These are phyloP conservation scores for Chalciporus pseudorubinellus DNA, from an alignment of 768 basidiomycete species.

Conservation along the genomic window DNA sequence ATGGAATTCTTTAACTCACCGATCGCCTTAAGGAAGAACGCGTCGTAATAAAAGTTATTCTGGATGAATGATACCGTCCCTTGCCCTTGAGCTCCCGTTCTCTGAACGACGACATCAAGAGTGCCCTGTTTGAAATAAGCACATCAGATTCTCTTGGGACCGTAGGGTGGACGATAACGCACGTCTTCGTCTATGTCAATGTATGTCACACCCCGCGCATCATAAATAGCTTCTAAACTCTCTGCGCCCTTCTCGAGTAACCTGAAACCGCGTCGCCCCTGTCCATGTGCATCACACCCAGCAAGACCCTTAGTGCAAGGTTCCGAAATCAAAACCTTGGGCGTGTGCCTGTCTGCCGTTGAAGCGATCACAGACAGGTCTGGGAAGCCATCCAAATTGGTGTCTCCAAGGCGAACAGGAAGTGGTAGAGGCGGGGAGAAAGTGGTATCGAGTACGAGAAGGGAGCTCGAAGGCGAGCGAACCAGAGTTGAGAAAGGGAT, in stretches of 20 bases:
- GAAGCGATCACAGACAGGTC: constrained; percentile 68
- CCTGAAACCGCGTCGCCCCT: constrained; percentile 63
- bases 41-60: constrained; percentile 98
- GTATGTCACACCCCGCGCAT: constrained; percentile 77
- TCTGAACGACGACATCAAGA: constrained; percentile 88
- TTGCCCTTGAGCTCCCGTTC: constrained; percentile 63
- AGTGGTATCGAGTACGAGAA: constrained; percentile 70
- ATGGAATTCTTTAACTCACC: constrained; percentile 45
- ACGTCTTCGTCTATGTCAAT: constrained; percentile 97
- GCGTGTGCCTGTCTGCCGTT: constrained; percentile 45
- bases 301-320: constrained; percentile 54
- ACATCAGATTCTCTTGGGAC: neutral
- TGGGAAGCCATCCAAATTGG: constrained; percentile 91
- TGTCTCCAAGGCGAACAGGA: constrained; percentile 82
- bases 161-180: constrained; percentile 30
- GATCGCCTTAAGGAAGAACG: constrained; percentile 97
- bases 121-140: constrained; percentile 57
- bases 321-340: constrained; percentile 61
- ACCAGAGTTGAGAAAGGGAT: constrained; percentile 66
- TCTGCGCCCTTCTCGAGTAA: constrained; percentile 57
- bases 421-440: constrained; percentile 68
- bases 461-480: constrained; percentile 43
- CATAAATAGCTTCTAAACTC: constrained; percentile 61
- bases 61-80: constrained; percentile 80
- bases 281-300: constrained; percentile 54